Base-by-base conservation (phyloP, 2,329 filamentous ascomycete genomes). In the Pseudogymnoascus verrucosus region DNA sequence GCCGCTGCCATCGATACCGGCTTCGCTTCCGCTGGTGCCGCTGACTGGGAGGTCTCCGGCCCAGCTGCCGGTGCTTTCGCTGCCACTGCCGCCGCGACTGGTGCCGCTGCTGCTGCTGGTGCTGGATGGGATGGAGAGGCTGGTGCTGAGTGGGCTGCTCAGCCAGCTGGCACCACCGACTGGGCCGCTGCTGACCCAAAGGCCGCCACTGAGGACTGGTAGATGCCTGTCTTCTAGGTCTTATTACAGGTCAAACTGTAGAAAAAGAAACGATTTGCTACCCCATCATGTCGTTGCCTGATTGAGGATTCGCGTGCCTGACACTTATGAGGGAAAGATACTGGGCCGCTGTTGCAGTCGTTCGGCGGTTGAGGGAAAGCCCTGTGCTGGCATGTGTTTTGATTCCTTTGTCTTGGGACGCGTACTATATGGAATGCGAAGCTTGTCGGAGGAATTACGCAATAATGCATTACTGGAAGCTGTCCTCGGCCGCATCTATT, bases 271-370 rank as follows among this genome's bases (percentile, higher is more conserved):
- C 64, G 64, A 66, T 65, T 57, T 62, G 60, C 62, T 66, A 64
- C 19, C 34, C 39, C 34, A 61, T 62, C 65, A 67, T 68, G 39
- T 64, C 63, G 62, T 64, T 68, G 65, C 67, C 67, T 64, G 65
- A 60, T 69, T 71, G 71, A 74, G 76, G 74, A 75, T 75, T 81
- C 78, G 79, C 82, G 82, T 85, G 85, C 82, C 82, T 79, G 82
- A 88, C 87, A 89, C 92, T 97, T 83, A 97, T 89, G 93, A 97
- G 92, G 93, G 93, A 98, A 98, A 98, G 93, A 98, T 92, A 96
- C 89, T 91, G 84, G 76, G 75, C 75, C 76, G 78, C 76, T 75
- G 76, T 77, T 71, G 71, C 73, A 71, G 69, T 76, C 69, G 74
- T 70, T 66, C 66, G 70, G 70, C 67, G 76, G 75, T 77, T 79